A percentile compares a stretch with the other conserved stretches of the same genome.
These are phyloP conservation scores for Oryza officinalis DNA, from an alignment of 176 grass and related monocot species.

Conservation along the genomic window DNA sequence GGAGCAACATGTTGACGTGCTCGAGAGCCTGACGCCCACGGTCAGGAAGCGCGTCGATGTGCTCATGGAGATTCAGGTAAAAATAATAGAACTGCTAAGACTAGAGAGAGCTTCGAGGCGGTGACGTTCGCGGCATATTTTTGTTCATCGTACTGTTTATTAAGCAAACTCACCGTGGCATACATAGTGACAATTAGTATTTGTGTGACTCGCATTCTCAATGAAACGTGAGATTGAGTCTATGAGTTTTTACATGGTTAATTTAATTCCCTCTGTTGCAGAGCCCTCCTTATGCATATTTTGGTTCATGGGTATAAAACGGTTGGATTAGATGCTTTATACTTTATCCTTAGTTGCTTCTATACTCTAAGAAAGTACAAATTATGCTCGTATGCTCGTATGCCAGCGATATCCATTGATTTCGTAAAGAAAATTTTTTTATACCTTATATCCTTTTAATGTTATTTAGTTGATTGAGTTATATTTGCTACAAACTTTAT, in stretches of 20 bases:
- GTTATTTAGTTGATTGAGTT: background rate
- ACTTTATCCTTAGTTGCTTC: background rate
- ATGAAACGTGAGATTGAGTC: background rate
- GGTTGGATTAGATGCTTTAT: background rate
- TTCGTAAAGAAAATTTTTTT: background rate
- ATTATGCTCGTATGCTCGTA: too few relatives aligned
- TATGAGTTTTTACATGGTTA: background rate
- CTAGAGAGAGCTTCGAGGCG: background rate
- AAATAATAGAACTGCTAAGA: background rate
- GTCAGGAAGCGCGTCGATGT: constrained; percentile 53
- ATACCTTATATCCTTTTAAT: background rate
- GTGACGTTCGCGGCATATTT: background rate
- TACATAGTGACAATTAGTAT: background rate
- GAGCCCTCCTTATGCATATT: too few relatives aligned
- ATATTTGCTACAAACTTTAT: background rate
- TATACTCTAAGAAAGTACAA: background rate
- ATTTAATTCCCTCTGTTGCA: background rate
- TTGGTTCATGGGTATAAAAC: too few relatives aligned
- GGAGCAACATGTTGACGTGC: constrained; percentile 3
- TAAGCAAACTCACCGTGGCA: background rate
- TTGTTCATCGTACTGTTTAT: background rate
- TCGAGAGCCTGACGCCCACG: constrained; percentile 38
- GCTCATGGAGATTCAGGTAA: constrained; percentile 55
- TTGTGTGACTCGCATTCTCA: too few relatives aligned
- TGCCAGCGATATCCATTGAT: background rate